phyloP scores from a whole-genome alignment of 2,329 filamentous ascomycete species.

The Nemania diffusa region DNA sequence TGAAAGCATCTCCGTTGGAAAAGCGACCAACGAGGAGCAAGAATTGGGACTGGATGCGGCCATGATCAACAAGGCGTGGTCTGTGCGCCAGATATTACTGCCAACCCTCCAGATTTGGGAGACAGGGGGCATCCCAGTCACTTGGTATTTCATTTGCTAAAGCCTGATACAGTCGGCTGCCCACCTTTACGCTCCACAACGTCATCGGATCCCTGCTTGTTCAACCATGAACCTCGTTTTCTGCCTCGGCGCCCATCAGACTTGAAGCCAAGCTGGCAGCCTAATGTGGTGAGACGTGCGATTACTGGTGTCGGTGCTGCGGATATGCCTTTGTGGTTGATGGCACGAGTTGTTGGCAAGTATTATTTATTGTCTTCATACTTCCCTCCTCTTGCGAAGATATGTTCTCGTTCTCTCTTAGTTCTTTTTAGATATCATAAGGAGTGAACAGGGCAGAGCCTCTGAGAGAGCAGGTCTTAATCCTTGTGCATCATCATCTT shows the following conservation, averaged over 20 bases:
- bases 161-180: conserved; percentile 36
- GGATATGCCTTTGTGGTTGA: conserved; percentile 31
- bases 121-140: conserved; percentile 30
- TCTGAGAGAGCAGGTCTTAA: conserved; percentile 3
- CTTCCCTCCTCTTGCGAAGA: conserved; percentile 3
- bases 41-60: conserved; percentile 30
- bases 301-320: conserved; percentile 36
- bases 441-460: conserved; percentile 9
- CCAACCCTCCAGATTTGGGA: not conserved
- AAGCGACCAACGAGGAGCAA: conserved; percentile 22
- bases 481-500: conserved; percentile 9
- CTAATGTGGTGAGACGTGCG: conserved; percentile 24
- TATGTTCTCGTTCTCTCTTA: not conserved
- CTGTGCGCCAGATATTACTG: conserved; percentile 12
- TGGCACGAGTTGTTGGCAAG: conserved; percentile 2
- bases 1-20: conserved; percentile 19
- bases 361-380: conserved; percentile 23
- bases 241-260: conserved; percentile 21
- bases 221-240: conserved; percentile 28
- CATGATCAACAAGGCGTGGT: conserved; percentile 29
- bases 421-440: not conserved
- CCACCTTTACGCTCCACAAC: conserved; percentile 31
- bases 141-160: conserved; percentile 27
- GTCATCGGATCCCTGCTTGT: conserved; percentile 34
- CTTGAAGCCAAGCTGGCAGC: conserved; percentile 18